A percentile compares a stretch with the other conserved stretches of the same genome.
These are phyloP conservation scores for Metschnikowia bowlesiae DNA, from an alignment of 805 yeast genomes.

Conservation along the genomic window DNA sequence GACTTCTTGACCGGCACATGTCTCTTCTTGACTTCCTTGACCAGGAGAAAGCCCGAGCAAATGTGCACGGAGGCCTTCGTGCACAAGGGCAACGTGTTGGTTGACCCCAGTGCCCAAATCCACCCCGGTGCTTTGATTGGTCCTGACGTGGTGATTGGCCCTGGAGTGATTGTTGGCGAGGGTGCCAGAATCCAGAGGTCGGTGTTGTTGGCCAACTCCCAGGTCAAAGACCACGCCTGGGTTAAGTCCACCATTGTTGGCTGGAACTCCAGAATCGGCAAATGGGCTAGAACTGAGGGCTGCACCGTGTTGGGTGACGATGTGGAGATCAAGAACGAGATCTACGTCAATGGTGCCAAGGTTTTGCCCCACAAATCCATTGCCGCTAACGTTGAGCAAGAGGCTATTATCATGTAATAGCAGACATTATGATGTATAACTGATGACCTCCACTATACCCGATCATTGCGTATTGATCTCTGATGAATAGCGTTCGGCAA, in stretches of 20 bases:
- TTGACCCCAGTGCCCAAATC: conserved; percentile 93
- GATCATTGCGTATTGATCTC: not conserved
- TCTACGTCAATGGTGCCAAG: conserved; percentile 98
- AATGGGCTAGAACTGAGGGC: conserved; percentile 99
- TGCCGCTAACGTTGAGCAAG: conserved; percentile 93
- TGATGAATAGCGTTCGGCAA: too few relatives aligned
- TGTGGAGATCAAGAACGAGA: conserved; percentile 96
- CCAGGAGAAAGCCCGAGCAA: conserved; percentile 70
- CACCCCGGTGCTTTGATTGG: conserved; percentile 93
- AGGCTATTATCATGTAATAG: conserved; percentile 91
- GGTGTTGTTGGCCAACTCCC: conserved; percentile 85
- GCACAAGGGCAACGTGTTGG: conserved; percentile 87
- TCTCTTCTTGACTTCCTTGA: conserved; percentile 79
- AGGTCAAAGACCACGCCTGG: conserved; percentile 95
- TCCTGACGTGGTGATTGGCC: conserved; percentile 97
- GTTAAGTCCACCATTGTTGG: conserved; percentile 97
- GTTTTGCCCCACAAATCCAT: conserved; percentile 98
- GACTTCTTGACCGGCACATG: conserved; percentile 97
- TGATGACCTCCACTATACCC: not conserved
- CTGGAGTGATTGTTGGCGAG: conserved; percentile 91
- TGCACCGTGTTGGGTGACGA: conserved; percentile 98
- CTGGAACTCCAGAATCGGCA: conserved; percentile 97
- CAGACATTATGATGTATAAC: not conserved
- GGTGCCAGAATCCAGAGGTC: conserved; percentile 98
- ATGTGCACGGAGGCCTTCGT: conserved; percentile 69